Conservation (phyloP, 345 rosid genomes). For the Theobroma cacao region DNA sequence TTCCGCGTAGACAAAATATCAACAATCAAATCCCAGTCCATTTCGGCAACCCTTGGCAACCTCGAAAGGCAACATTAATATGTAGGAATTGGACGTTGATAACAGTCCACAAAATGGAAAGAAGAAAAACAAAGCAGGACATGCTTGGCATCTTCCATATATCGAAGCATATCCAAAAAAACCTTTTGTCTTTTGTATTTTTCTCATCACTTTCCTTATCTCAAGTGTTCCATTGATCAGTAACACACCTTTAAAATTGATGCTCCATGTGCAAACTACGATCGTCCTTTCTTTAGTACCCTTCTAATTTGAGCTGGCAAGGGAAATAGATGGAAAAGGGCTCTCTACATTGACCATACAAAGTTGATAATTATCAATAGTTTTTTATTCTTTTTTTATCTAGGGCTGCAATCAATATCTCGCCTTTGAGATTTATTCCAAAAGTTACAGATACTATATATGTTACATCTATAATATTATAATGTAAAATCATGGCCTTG, state of each 20-base stretch:
- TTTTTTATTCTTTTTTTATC: no score
- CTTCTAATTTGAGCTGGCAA: neutral
- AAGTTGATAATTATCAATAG: no score
- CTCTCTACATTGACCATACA: no score
- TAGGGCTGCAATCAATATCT: no score
- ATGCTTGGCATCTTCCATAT: constrained; percentile 6
- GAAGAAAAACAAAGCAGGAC: neutral
- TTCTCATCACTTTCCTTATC: neutral
- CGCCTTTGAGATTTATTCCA: no score
- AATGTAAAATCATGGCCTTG: no score
- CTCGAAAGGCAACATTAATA: constrained; percentile 1
- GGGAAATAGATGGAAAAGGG: neutral
- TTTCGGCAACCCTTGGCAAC: neutral
- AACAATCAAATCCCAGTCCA: neutral
- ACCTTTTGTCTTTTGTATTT: neutral
- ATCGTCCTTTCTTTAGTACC: neutral
- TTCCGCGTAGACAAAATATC: neutral
- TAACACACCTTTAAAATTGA: neutral
- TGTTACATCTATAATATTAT: no score
- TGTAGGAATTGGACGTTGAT: no score
- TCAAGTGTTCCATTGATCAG: neutral
- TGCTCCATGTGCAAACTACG: neutral
- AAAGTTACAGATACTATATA: no score
- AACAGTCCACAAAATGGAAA: no score
- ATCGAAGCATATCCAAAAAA: neutral